phyloP scores from a whole-genome alignment of 352 stramenopile genomes.

The Globisporangium alternatum region DNA sequence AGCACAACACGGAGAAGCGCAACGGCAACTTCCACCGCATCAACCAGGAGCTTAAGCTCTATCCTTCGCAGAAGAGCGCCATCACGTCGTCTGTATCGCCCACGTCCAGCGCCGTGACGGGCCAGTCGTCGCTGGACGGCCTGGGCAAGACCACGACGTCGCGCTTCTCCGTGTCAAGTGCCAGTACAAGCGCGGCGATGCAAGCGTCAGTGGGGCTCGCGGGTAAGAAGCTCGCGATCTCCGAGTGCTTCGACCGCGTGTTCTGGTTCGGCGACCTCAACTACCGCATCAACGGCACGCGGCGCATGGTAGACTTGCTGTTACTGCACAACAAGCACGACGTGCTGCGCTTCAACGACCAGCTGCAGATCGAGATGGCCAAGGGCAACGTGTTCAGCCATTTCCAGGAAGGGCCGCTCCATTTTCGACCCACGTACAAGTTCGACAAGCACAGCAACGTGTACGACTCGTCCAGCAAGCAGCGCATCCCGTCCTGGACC shows the following conservation, averaged over 20 bases:
- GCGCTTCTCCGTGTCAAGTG: conserved; percentile 25
- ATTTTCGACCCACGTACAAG: conserved; percentile 96
- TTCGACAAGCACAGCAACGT: conserved; percentile 91
- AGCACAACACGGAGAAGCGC: conserved; percentile 80
- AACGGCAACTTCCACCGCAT: conserved; percentile 91
- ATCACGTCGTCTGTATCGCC: not conserved
- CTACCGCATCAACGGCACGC: conserved; percentile 91
- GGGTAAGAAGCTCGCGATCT: conserved; percentile 27
- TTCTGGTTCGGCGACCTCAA: conserved; percentile 95
- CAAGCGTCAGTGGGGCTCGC: too few relatives aligned
- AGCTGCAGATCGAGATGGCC: conserved; percentile 84
- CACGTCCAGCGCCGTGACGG: conserved; percentile 4
- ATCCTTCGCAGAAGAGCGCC: not conserved
- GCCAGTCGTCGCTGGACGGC: conserved; percentile 20
- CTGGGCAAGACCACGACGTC: conserved; percentile 28
- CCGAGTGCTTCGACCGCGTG: conserved; percentile 82
- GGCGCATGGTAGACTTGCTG: conserved; percentile 84
- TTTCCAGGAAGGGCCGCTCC: conserved; percentile 89
- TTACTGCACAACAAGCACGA: conserved; percentile 70
- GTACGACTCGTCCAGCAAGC: conserved; percentile 95
- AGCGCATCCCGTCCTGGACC: conserved; percentile 95
- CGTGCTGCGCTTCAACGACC: conserved; percentile 88
- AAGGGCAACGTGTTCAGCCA: conserved; percentile 80
- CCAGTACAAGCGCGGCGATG: not conserved
- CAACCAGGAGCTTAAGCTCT: conserved; percentile 67